These are phyloP conservation scores for Coniochaeta prunicola DNA, from an alignment of 2,329 filamentous ascomycete genomes.

Conservation along the genomic window DNA sequence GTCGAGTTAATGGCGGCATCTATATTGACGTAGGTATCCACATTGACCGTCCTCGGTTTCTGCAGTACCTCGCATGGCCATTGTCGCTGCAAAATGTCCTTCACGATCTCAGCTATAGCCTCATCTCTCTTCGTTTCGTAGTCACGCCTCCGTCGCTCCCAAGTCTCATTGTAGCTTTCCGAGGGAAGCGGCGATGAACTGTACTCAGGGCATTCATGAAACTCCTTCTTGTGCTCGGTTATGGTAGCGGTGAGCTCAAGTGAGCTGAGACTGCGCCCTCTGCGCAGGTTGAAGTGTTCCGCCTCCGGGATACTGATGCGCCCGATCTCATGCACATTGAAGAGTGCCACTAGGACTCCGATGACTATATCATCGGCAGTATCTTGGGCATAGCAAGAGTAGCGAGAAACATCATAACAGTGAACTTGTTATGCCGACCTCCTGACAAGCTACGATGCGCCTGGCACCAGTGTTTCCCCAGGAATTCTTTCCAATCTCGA, in stretches of 20 bases:
- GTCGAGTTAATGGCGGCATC: slow-evolving; percentile 8
- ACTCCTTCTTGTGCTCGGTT: not conserved
- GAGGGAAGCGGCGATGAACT: not conserved
- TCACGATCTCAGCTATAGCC: not conserved
- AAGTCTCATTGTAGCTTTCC: not conserved
- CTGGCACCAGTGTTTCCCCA: slow-evolving; percentile 5
- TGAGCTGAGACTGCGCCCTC: not conserved
- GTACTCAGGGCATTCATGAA: not conserved
- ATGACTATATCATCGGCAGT: slow-evolving; percentile 7
- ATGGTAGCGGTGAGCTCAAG: not conserved
- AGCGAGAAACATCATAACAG: slow-evolving; percentile 12
- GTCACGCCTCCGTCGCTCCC: not conserved
- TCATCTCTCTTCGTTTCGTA: too few relatives aligned
- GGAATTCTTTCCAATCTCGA: slow-evolving; percentile 3
- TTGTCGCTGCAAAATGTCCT: not conserved
- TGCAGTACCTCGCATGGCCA: not conserved
- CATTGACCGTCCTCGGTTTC: not conserved
- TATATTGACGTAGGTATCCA: slow-evolving; percentile 9
- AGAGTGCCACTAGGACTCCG: slow-evolving; percentile 8
- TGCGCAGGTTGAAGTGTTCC: not conserved
- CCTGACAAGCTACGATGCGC: slow-evolving; percentile 4
- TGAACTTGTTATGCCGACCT: not conserved
- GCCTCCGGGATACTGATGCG: not conserved
- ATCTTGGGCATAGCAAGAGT: slow-evolving; percentile 11
- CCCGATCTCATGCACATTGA: slow-evolving; percentile 3